Evolutionary conservation across 129 eudicot genomes (phyloP).

Genomic region (Rutidosis leptorrhynchoides): DNA sequence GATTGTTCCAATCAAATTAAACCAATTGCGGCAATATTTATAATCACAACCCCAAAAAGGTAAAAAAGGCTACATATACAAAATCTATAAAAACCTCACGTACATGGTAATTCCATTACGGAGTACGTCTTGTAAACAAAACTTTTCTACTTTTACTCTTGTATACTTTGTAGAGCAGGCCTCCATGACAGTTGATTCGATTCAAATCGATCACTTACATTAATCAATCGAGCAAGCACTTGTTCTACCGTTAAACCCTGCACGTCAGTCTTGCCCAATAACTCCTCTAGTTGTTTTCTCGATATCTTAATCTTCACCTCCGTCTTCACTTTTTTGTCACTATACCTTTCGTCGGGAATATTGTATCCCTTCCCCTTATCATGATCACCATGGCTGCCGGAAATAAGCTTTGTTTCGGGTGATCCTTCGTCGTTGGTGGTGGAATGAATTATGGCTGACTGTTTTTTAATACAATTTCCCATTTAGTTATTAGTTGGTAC

Average conservation of each 20-base stretch:
- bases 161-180: conserved; percentile 50
- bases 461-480: conserved; percentile 50
- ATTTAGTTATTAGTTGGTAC: conserved; percentile 15
- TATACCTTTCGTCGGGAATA: background rate
- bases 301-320: conserved; percentile 59
- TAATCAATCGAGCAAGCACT: conserved; percentile 35
- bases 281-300: conserved; percentile 48
- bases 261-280: conserved; percentile 33
- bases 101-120: background rate
- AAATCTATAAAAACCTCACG: background rate
- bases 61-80: no score
- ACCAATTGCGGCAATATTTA: background rate
- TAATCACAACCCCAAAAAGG: background rate
- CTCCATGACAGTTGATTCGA: conserved; percentile 43
- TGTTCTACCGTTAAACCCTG: conserved; percentile 39
- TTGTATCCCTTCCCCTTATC: background rate
- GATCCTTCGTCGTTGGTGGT: conserved; percentile 28
- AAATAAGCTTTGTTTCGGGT: background rate
- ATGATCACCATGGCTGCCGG: no score
- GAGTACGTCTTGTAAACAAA: background rate
- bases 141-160: conserved; percentile 19
- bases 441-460: conserved; percentile 20
- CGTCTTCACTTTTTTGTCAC: conserved; percentile 12
- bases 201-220: conserved; percentile 32
- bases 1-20: background rate